Evolutionary conservation across 306 rosid species (phyloP).

Genomic region (Sphenostylis stenocarpa): DNA sequence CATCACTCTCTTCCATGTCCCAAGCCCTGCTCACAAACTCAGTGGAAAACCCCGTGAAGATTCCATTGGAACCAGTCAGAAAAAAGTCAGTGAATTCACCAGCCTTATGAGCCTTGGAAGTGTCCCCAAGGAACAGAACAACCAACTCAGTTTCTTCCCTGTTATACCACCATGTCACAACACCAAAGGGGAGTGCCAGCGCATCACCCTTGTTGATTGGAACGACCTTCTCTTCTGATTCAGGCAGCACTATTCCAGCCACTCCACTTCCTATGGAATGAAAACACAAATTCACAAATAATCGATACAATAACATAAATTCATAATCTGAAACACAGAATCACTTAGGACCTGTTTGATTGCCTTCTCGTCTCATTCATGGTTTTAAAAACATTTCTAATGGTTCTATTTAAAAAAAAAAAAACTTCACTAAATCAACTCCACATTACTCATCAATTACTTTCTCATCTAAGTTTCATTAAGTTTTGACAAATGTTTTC

Average conservation of each 20-base stretch:
- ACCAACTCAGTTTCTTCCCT: slow-evolving; percentile 69
- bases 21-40: slow-evolving; percentile 83
- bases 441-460: too few relatives aligned
- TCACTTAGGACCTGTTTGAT: too few relatives aligned
- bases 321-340: not conserved
- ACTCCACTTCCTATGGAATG: slow-evolving; percentile 52
- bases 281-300: not conserved
- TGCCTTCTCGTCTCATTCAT: too few relatives aligned
- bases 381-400: too few relatives aligned
- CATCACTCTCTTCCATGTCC: slow-evolving; percentile 62
- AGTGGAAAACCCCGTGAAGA: slow-evolving; percentile 68
- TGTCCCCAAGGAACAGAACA: slow-evolving; percentile 74
- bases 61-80: slow-evolving; percentile 68
- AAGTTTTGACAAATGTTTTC: too few relatives aligned
- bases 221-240: slow-evolving; percentile 68
- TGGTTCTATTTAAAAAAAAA: too few relatives aligned
- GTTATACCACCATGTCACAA: slow-evolving; percentile 85
- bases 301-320: not conserved
- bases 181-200: slow-evolving; percentile 80
- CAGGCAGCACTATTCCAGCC: slow-evolving; percentile 72
- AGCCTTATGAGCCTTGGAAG: slow-evolving; percentile 73
- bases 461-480: too few relatives aligned
- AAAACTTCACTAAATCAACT: too few relatives aligned
- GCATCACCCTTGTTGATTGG: slow-evolving; percentile 86
- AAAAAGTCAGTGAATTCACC: slow-evolving; percentile 81